A percentile compares a stretch with the other conserved stretches of the same genome.
Conservation (phyloP, 2,329 filamentous ascomycete species). For the Fusarium buxicola region DNA sequence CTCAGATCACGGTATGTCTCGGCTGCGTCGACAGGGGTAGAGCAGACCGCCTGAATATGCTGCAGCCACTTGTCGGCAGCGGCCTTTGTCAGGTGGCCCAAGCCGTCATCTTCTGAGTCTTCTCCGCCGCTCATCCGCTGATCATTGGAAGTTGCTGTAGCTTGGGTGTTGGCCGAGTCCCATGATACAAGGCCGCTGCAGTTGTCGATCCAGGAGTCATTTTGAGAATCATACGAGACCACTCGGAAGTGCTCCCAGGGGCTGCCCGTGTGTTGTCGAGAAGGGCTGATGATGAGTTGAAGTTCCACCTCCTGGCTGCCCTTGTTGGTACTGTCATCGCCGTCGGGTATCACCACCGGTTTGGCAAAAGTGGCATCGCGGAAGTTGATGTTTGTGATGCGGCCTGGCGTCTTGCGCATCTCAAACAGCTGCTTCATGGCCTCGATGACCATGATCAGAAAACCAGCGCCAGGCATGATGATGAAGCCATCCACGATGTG, state of each 20-base stretch:
- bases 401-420: background rate
- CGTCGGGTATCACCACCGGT: constrained; percentile 14
- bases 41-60: background rate
- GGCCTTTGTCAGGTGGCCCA: constrained; percentile 10
- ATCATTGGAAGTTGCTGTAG: background rate
- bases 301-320: constrained; percentile 12
- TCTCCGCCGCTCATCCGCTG: background rate
- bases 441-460: constrained; percentile 27
- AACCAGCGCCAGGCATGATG: constrained; percentile 20
- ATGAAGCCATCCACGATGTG: constrained; percentile 24
- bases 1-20: constrained; percentile 4
- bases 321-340: constrained; percentile 7
- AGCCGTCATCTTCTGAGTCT: background rate
- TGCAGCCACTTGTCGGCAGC: constrained; percentile 8
- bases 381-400: constrained; percentile 12
- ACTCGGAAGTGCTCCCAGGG: constrained; percentile 14
- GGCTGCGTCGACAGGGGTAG: background rate
- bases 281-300: constrained; percentile 17
- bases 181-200: constrained; percentile 12
- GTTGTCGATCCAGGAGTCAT: constrained; percentile 10
- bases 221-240: constrained; percentile 7
- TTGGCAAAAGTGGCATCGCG: constrained; percentile 13
- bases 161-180: background rate
- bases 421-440: constrained; percentile 17
- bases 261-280: constrained; percentile 10